Evolutionary conservation across 768 basidiomycete genomes (phyloP), one percentile per base, ranked within the genome.

Genomic region (Pleurotus tuoliensis): DNA sequence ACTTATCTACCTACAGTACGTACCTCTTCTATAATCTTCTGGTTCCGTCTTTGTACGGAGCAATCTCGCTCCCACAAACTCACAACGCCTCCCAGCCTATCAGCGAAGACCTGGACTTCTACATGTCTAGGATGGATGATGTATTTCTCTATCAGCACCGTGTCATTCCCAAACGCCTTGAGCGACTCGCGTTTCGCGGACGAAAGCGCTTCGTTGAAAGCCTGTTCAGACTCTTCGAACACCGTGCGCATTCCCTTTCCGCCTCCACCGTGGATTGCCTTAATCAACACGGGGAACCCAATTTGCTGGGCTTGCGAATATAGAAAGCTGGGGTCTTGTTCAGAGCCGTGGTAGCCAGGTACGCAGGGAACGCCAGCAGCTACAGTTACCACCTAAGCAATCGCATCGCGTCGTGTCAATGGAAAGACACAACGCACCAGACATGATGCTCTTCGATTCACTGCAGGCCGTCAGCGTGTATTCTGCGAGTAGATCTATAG

Each of bases 11-110:
- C 7, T 5, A n/a, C 18, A 25, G 49, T 15, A 56, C 72, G 37
- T 54, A 86, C 88, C 80, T 94, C 92, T 70, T 93, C 92, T 57
- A 95, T 94, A 56, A 94, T 92, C 80, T 97, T 98, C 76, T 98
- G 94, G 64, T 96, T 96, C 53, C 93, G 75, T 63, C 92, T 74
- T 70, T 95, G 93, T 5, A 95, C 93, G 1, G 91, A 93, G 65
- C 92, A 95, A 66, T 95, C 94, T 48, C 94, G 79, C 70, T 97
- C 95, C 91, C 93, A 97, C n/a, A 96, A 77, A 65, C 91, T 92
- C n/a, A 96, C 88, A 3, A 83, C 87, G 46, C 79, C 82, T n/a
- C 92, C 93, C 25, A 76, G 70, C 7, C 72, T 77, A 73, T 97
- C 95, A 11, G 91, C 92, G 66, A 98, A 97, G 4, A 97, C 87